Evolutionary conservation across 1,284 basidiomycete genomes (phyloP).

Genomic region (Ustilago crameri): DNA sequence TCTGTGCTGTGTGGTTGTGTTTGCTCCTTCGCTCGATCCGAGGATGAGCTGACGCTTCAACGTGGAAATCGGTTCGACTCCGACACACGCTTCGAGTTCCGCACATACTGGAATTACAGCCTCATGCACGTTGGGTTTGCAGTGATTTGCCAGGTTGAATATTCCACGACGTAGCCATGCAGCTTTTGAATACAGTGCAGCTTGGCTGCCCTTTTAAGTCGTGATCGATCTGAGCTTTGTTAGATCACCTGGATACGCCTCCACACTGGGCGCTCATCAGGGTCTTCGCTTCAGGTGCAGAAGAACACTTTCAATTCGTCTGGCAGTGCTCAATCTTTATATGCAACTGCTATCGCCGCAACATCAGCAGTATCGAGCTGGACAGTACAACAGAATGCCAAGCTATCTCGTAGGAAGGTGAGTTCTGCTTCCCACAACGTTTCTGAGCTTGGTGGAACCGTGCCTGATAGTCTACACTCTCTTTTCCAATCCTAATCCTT

Average conservation of each 20-base stretch:
- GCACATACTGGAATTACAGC: neutral
- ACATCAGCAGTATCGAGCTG: neutral
- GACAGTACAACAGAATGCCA: conserved; percentile 18
- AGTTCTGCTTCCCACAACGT: too few relatives aligned
- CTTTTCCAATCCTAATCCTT: neutral
- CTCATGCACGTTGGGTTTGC: neutral
- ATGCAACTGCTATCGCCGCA: neutral
- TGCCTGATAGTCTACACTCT: too few relatives aligned
- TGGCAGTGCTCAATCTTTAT: neutral
- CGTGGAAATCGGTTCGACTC: conserved; percentile 15
- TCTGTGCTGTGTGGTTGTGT: conserved; percentile 42
- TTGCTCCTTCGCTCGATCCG: conserved; percentile 5
- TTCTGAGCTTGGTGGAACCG: too few relatives aligned
- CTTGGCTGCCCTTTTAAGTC: conserved; percentile 1
- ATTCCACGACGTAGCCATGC: too few relatives aligned
- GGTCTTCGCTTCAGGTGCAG: neutral
- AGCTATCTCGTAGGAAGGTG: conserved; percentile 41
- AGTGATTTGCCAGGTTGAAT: too few relatives aligned
- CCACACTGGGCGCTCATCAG: neutral
- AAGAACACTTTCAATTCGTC: neutral
- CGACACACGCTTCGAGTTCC: conserved; percentile 7
- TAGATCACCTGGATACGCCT: neutral
- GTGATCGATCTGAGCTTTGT: conserved; percentile 1
- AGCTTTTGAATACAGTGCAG: too few relatives aligned
- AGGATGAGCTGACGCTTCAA: conserved; percentile 1